Evolutionary conservation across 2,329 filamentous ascomycete species (phyloP).

Genomic region (Phaeosphaeriaceae sp.): DNA sequence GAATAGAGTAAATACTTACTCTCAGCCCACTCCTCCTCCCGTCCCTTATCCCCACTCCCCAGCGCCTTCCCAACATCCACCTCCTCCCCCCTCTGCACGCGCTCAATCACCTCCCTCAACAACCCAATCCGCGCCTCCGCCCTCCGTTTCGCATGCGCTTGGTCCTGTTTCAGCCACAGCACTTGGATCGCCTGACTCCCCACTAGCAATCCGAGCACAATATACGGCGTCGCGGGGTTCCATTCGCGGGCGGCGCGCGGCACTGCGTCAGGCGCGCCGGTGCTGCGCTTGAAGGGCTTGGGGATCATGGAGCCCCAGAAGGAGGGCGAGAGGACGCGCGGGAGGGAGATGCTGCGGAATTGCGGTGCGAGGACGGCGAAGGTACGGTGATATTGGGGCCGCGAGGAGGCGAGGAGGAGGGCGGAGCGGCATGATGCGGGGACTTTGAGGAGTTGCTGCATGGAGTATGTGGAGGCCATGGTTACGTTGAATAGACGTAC

Average conservation of each 20-base stretch:
- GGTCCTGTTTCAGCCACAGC: slow-evolving; percentile 80
- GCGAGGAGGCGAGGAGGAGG: slow-evolving; percentile 14
- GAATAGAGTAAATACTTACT: too few relatives aligned
- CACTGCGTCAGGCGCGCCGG: slow-evolving; percentile 3
- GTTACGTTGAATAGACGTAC: too few relatives aligned
- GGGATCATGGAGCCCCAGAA: slow-evolving; percentile 51
- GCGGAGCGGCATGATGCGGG: slow-evolving; percentile 29
- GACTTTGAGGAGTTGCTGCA: slow-evolving; percentile 38
- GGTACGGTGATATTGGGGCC: slow-evolving; percentile 29
- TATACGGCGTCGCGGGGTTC: slow-evolving; percentile 70
- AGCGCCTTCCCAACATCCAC: slow-evolving; percentile 80
- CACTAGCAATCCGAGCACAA: slow-evolving; percentile 75
- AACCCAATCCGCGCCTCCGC: slow-evolving; percentile 80
- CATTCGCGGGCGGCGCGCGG: slow-evolving; percentile 41
- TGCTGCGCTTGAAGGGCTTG: slow-evolving; percentile 22
- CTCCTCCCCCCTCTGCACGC: slow-evolving; percentile 41
- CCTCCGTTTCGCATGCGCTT: slow-evolving; percentile 73
- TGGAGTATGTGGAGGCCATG: slow-evolving; percentile 34
- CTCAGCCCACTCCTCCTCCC: slow-evolving; percentile 88
- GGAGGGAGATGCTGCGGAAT: slow-evolving; percentile 35
- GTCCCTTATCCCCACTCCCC: slow-evolving; percentile 76
- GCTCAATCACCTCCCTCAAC: slow-evolving; percentile 73
- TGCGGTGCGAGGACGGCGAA: slow-evolving; percentile 30
- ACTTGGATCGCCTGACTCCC: slow-evolving; percentile 96
- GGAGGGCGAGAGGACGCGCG: slow-evolving; percentile 45